These are phyloP conservation scores for Leccinum subtestaceum DNA, from an alignment of 768 basidiomycete species.

Conservation along the genomic window DNA sequence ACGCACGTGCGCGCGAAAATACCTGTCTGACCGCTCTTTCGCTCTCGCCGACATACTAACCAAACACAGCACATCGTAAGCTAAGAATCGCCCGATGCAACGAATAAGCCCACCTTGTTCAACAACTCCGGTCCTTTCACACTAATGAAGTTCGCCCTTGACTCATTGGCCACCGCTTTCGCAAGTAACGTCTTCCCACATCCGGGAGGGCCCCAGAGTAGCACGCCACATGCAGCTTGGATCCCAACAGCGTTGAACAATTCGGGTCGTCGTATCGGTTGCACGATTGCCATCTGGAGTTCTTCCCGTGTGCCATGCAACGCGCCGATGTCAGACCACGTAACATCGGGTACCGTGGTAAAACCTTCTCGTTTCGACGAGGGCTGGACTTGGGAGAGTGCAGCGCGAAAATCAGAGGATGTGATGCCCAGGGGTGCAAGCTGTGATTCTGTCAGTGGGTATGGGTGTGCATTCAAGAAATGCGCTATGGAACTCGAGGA, in stretches of 20 bases:
- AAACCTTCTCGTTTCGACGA: conserved; percentile 98
- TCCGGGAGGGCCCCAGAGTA: conserved; percentile 98
- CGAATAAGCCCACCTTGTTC: conserved; percentile 71
- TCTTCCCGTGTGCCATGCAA: conserved; percentile 84
- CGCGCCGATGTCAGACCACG: conserved; percentile 94
- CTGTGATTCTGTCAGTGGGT: conserved; percentile 71
- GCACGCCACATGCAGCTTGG: conserved; percentile 85
- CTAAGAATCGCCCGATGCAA: background rate
- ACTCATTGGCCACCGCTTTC: conserved; percentile 97
- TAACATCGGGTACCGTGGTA: conserved; percentile 92
- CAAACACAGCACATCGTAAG: background rate
- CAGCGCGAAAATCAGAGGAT: conserved; percentile 71
- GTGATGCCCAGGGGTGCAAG: conserved; percentile 82
- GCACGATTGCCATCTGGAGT: conserved; percentile 96
- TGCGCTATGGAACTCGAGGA: conserved; percentile 74
- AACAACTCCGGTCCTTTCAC: conserved; percentile 96
- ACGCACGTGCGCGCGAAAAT: conserved; percentile 90
- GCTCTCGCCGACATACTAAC: conserved; percentile 94
- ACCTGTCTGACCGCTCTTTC: conserved; percentile 93
- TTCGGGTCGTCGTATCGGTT: conserved; percentile 88
- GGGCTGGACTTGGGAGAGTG: conserved; percentile 89
- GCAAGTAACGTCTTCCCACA: conserved; percentile 98
- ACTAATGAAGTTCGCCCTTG: conserved; percentile 93
- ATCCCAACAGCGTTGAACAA: conserved; percentile 88
- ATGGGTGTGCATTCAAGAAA: conserved; percentile 86